Percentiles rank a stretch among this genome's conserved stretches.
These are phyloP conservation scores for Globisporangium rhizosaccharum DNA, from an alignment of 352 stramenopile species.

Conservation along the genomic window DNA sequence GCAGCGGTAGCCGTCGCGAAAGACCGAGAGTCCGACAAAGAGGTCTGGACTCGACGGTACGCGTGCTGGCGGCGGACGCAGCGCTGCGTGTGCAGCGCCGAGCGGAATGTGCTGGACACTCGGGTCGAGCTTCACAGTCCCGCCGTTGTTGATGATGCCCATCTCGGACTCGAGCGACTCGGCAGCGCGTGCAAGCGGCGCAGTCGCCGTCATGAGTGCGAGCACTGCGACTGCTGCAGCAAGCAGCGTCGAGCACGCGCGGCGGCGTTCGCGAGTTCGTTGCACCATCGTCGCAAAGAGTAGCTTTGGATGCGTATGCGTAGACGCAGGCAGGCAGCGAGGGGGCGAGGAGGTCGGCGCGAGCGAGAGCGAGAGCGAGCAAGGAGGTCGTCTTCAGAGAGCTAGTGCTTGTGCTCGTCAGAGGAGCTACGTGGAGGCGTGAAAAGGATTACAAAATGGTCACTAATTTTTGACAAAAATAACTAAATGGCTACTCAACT, in stretches of 20 bases:
- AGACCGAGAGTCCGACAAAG: slow-evolving; percentile 77
- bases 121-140: slow-evolving; percentile 53
- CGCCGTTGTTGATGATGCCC: slow-evolving; percentile 53
- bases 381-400: too few species aligned
- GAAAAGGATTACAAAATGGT: too few species aligned
- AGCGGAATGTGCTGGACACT: slow-evolving; percentile 74
- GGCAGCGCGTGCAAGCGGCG: neutral
- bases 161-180: slow-evolving; percentile 34
- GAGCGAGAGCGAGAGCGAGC: too few species aligned
- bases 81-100: slow-evolving; percentile 18
- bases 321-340: too few species aligned
- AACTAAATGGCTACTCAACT: too few species aligned
- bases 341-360: too few species aligned
- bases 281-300: too few species aligned
- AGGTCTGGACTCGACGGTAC: slow-evolving; percentile 50
- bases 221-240: neutral
- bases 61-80: slow-evolving; percentile 53
- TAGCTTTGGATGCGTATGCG: too few species aligned
- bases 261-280: neutral
- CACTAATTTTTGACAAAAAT: too few species aligned
- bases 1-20: slow-evolving; percentile 76
- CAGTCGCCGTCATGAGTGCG: neutral
- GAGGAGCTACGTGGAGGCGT: too few species aligned
- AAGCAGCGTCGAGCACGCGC: neutral
- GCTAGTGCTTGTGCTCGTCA: too few species aligned